Conservation (phyloP, 352 stramenopile species). For the Globisporangium recalcitrans region DNA sequence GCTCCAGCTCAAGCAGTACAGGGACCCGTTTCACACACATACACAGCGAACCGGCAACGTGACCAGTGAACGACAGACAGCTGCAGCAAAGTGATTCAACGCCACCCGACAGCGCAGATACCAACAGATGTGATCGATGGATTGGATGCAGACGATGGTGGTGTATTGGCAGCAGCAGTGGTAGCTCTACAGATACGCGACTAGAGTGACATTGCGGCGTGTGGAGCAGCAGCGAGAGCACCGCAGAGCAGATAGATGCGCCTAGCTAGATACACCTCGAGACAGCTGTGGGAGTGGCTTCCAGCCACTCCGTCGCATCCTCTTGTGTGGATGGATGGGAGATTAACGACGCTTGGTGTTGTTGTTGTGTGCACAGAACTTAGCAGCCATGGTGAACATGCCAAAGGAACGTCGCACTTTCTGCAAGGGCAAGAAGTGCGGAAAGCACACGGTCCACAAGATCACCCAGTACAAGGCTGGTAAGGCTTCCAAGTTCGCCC, state of each 20-base stretch:
- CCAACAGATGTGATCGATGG: background rate
- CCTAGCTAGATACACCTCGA: background rate
- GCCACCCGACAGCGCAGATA: background rate
- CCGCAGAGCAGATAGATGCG: background rate
- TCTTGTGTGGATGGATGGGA: background rate
- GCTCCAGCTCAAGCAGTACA: background rate
- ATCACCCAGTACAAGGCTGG: slow-evolving; percentile 99
- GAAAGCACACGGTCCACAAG: slow-evolving; percentile 99
- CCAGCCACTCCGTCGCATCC: background rate
- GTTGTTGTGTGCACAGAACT: slow-evolving; percentile 32
- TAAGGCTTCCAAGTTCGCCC: slow-evolving; percentile 99
- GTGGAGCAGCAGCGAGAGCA: background rate
- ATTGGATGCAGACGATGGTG: background rate
- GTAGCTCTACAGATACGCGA: background rate
- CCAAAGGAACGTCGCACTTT: slow-evolving; percentile 99
- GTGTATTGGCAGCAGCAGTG: background rate
- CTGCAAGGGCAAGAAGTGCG: slow-evolving; percentile 98
- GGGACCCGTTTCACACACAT: background rate
- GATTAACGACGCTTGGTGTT: slow-evolving; percentile 8
- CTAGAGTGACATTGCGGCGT: background rate
- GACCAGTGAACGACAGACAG: background rate
- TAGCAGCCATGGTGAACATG: slow-evolving; percentile 98
- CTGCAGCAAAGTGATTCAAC: background rate
- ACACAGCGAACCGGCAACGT: background rate
- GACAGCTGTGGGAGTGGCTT: background rate